Evolutionary conservation across 352 stramenopile genomes (phyloP).

Genomic region (Phytophthora sp.): DNA sequence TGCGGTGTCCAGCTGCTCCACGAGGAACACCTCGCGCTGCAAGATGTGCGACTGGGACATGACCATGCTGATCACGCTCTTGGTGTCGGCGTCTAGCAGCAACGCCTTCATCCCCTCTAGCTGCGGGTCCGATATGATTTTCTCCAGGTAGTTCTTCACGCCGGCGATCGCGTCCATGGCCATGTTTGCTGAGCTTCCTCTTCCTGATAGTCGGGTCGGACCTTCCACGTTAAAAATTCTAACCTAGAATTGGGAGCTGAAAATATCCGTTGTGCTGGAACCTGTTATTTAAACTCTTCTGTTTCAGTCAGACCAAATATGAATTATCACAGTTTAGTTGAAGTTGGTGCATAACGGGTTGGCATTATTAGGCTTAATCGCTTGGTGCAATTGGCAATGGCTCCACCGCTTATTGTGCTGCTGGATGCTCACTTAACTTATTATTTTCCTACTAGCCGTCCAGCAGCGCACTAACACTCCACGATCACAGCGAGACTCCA

Average conservation of each 20-base stretch:
- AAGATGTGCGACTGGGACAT: slow-evolving; percentile 97
- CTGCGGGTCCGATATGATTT: slow-evolving; percentile 83
- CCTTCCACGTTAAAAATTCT: slow-evolving; percentile 16
- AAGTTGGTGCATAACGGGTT: no score
- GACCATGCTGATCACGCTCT: slow-evolving; percentile 95
- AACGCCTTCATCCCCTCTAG: slow-evolving; percentile 97
- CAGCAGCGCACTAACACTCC: slow-evolving; percentile 27
- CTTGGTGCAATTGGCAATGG: slow-evolving; percentile 5
- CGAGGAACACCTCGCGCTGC: slow-evolving; percentile 95
- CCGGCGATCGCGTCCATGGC: slow-evolving; percentile 79
- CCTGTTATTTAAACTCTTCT: neutral
- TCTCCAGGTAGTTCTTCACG: slow-evolving; percentile 80
- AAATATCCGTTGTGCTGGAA: slow-evolving; percentile 18
- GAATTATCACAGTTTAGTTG: slow-evolving; percentile 11
- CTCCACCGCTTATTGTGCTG: neutral
- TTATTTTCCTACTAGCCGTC: slow-evolving; percentile 4
- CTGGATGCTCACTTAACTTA: slow-evolving; percentile 23
- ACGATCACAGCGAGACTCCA: slow-evolving; percentile 63
- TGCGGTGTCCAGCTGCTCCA: slow-evolving; percentile 88
- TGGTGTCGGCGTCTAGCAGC: slow-evolving; percentile 95
- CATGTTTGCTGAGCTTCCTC: slow-evolving; percentile 33
- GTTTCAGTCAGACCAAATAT: slow-evolving; percentile 2
- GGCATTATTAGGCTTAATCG: neutral
- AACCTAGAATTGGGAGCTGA: no score
- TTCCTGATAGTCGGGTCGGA: neutral